Evolutionary conservation across 352 stramenopile genomes (phyloP).

Genomic region (Pythium oligandrum): DNA sequence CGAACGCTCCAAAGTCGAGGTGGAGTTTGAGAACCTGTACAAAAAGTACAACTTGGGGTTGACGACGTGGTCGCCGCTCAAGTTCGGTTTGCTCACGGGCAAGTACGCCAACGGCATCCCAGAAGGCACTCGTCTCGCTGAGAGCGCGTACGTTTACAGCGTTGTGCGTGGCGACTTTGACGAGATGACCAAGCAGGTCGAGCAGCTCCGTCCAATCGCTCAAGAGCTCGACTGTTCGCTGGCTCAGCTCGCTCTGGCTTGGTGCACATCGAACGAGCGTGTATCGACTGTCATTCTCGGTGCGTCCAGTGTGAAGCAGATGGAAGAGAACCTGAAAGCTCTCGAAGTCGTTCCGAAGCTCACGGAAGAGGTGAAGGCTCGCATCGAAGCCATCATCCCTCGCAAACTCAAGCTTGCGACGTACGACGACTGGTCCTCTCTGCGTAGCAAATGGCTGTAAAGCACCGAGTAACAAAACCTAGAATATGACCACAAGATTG

Average conservation of each 20-base stretch:
- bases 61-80: conserved; percentile 38
- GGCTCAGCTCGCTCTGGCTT: conserved; percentile 40
- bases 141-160: conserved; percentile 17
- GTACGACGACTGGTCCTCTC: background rate
- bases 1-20: conserved; percentile 41
- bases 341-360: conserved; percentile 31
- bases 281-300: conserved; percentile 40
- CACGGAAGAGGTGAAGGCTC: conserved; percentile 37
- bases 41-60: conserved; percentile 45
- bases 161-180: conserved; percentile 16
- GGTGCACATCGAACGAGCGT: conserved; percentile 35
- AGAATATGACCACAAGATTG: too few relatives aligned
- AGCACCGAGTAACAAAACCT: too few relatives aligned
- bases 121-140: conserved; percentile 19
- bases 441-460: too few relatives aligned
- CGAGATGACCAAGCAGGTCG: conserved; percentile 9
- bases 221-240: conserved; percentile 30
- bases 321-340: conserved; percentile 54
- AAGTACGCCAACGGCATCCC: conserved; percentile 45
- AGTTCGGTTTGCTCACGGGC: conserved; percentile 47
- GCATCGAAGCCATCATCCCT: conserved; percentile 35
- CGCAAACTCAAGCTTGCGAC: conserved; percentile 10
- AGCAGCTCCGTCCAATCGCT: conserved; percentile 26
- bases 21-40: conserved; percentile 45
- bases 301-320: conserved; percentile 32